Base-by-base conservation (phyloP, 352 stramenopile genomes). In the Pythium coloratum region DNA sequence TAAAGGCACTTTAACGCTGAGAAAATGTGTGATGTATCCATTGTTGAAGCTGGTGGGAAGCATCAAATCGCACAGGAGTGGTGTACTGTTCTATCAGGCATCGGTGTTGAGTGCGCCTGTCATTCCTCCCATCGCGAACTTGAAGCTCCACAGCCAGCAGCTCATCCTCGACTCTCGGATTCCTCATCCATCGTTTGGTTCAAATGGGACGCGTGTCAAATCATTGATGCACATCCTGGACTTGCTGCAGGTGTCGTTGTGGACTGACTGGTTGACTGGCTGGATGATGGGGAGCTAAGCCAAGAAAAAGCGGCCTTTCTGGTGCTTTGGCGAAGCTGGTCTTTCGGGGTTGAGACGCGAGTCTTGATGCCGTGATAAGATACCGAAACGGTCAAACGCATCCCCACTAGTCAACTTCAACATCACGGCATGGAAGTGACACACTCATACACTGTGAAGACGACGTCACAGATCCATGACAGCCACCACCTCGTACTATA, bases 21-120 rank as follows among this genome's bases (percentile, higher is more conserved):
- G 20, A 53, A 1, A 20, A 32, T n/a, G n/a, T 18, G 38, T 6
- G 38, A 44, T 16, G 4, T 6, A 18, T 30, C n/a, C 20, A 8
- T 53, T 8, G n/a, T 53, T 53, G 46, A 53, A 53, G 46, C 46
- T 53, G 20, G 46, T 30, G 46, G 46, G 46, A 53, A 53, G 46
- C 20, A 53, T 28, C 46, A 28, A 26, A 30, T 28, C 44, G 46
- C 20, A 32, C 46, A 6, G 24, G 46, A 30, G 18, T 53, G n/a
- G 18, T 53, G n/a, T 24, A 30, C 28, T 30, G 28, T 30, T 30
- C 28, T 30, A 30, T 30, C 28, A 30, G 28, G 28, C 6, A 18
- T 13, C 44, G 18, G 1, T 51, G 44, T 5, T 51, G 44, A 51
- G 46, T 32, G 46, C 46, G 16, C 38, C 10, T 12, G 12, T 18